A percentile compares a stretch with the other conserved stretches of the same genome.
Evolutionary conservation across 2,329 filamentous ascomycete species (phyloP).

Genomic region (Cladosporium sp.): DNA sequence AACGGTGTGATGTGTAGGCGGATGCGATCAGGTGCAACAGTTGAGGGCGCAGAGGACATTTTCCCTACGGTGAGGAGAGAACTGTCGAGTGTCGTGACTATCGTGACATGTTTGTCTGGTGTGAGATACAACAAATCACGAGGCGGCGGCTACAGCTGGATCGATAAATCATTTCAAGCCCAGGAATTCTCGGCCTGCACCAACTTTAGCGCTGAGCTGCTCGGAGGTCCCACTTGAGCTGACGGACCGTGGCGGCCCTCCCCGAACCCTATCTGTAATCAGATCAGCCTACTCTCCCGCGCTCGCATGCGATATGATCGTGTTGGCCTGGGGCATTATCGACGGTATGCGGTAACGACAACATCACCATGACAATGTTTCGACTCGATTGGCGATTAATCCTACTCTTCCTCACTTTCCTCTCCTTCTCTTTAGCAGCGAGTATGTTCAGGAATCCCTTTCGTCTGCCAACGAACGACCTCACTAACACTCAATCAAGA

Average conservation of each 20-base stretch:
- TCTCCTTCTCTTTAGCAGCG: conserved; percentile 40
- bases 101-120: neutral
- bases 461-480: neutral
- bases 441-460: conserved; percentile 31
- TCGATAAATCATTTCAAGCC: no score
- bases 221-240: no score
- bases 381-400: conserved; percentile 20
- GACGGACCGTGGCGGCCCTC: no score
- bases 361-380: conserved; percentile 14
- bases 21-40: conserved; percentile 22
- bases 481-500: conserved; percentile 29
- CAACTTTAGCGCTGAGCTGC: no score
- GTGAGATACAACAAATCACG: neutral
- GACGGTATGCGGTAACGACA: neutral
- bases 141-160: conserved; percentile 3
- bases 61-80: neutral
- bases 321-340: no score
- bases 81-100: neutral
- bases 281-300: no score
- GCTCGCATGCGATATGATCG: no score
- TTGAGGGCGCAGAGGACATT: neutral
- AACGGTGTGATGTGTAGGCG: conserved; percentile 88
- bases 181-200: conserved; percentile 7
- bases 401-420: conserved; percentile 29
- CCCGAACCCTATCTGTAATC: no score